phyloP scores from a whole-genome alignment of 306 rosid species.

The Trifolium fragiferum region DNA sequence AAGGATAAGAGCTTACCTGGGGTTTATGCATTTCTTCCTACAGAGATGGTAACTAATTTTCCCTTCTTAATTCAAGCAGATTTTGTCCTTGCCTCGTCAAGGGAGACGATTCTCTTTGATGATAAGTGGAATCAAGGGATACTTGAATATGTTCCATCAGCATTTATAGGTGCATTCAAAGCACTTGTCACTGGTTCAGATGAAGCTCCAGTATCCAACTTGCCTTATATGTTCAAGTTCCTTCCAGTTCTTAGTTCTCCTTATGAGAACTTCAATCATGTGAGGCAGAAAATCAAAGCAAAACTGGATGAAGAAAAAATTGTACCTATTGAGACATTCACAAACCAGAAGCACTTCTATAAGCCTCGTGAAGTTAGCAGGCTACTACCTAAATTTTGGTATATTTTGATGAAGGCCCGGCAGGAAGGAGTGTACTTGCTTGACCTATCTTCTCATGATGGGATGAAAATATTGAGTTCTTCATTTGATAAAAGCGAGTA shows the following conservation, averaged over 20 bases:
- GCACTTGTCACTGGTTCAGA: conserved; percentile 46
- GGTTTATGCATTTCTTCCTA: conserved; percentile 72
- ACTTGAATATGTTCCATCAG: conserved; percentile 64
- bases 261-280: conserved; percentile 50
- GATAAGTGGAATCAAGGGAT: conserved; percentile 81
- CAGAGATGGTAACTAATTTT: conserved; percentile 52
- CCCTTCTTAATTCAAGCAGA: conserved; percentile 86
- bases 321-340: conserved; percentile 65
- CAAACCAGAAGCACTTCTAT: conserved; percentile 61
- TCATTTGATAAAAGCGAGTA: conserved; percentile 57
- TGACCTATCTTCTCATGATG: conserved; percentile 60
- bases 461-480: conserved; percentile 52
- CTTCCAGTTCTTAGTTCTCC: conserved; percentile 54
- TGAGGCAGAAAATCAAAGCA: conserved; percentile 58
- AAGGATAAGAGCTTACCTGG: conserved; percentile 59
- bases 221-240: conserved; percentile 57
- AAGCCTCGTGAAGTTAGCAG: conserved; percentile 68
- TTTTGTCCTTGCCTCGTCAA: conserved; percentile 71
- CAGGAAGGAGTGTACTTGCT: conserved; percentile 49
- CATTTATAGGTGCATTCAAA: conserved; percentile 65
- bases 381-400: conserved; percentile 65
- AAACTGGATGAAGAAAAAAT: conserved; percentile 52
- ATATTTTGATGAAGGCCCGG: conserved; percentile 52
- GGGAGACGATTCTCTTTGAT: conserved; percentile 71
- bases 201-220: conserved; percentile 52